phyloP scores from a whole-genome alignment of 768 basidiomycete species.

The Podaxis mareebaensis region DNA sequence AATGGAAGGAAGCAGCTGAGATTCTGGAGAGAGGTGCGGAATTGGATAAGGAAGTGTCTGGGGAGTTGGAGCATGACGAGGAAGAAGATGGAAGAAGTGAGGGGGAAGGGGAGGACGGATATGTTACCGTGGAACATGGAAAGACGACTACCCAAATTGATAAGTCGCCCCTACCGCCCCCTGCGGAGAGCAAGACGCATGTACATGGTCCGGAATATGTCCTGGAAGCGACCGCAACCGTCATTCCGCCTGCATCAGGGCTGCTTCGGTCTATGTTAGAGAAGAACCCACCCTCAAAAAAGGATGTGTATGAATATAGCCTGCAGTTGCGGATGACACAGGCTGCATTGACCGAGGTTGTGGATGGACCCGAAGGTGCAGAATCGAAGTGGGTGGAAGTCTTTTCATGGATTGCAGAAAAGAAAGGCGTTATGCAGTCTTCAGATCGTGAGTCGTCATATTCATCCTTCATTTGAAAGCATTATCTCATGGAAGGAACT shows the following conservation, averaged over 20 bases:
- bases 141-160: background rate
- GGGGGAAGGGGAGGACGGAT: constrained; percentile 9
- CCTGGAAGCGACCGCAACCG: constrained; percentile 26
- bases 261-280: constrained; percentile 28
- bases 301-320: constrained; percentile 72
- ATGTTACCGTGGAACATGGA: constrained; percentile 4
- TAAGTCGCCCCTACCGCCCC: background rate
- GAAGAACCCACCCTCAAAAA: constrained; percentile 41
- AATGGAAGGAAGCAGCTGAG: constrained; percentile 76
- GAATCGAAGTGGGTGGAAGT: constrained; percentile 80
- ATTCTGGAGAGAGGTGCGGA: constrained; percentile 78
- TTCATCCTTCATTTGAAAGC: background rate
- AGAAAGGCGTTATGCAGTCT: constrained; percentile 32
- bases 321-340: constrained; percentile 88
- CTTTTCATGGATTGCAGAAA: constrained; percentile 82
- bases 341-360: constrained; percentile 75
- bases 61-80: constrained; percentile 19
- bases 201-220: constrained; percentile 18
- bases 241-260: constrained; percentile 39
- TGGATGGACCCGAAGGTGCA: constrained; percentile 85
- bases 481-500: background rate
- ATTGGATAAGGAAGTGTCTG: constrained; percentile 43
- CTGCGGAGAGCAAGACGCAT: background rate
- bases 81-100: constrained; percentile 19
- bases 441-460: constrained; percentile 16